A percentile compares a stretch with the other conserved stretches of the same genome.
These are phyloP conservation scores for Crepidotus variabilis DNA, from an alignment of 768 basidiomycete genomes.

Conservation along the genomic window DNA sequence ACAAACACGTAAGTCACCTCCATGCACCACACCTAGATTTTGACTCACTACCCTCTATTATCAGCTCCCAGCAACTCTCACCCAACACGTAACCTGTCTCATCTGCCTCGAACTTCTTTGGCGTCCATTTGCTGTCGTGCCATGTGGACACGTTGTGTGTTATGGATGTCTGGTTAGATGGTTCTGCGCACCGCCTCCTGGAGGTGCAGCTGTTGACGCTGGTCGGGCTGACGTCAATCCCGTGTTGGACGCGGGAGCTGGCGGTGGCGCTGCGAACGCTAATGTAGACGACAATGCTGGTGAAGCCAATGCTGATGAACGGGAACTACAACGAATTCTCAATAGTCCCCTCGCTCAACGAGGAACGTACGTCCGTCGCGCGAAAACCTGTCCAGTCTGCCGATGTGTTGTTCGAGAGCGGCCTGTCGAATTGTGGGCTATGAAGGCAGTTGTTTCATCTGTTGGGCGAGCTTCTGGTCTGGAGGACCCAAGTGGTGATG, in stretches of 20 bases:
- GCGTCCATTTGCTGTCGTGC: not conserved
- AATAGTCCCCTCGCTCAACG: conserved; percentile 38
- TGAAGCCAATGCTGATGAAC: not conserved
- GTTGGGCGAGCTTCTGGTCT: conserved; percentile 19
- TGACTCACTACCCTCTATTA: not conserved
- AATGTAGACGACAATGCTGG: conserved; percentile 15
- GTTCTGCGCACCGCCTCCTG: not conserved
- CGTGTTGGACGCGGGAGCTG: not conserved
- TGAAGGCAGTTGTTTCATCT: conserved; percentile 60
- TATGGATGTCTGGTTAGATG: not conserved
- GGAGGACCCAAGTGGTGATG: conserved; percentile 50
- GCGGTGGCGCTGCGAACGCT: conserved; percentile 38
- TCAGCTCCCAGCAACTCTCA: not conserved
- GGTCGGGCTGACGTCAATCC: not conserved
- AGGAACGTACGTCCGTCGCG: conserved; percentile 45
- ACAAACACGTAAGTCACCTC: not conserved
- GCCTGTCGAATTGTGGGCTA: conserved; percentile 68
- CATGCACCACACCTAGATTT: not conserved
- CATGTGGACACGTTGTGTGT: not conserved
- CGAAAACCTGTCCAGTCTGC: conserved; percentile 75
- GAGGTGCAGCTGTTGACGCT: not conserved
- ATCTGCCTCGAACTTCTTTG: not conserved
- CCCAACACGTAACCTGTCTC: not conserved
- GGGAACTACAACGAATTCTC: conserved; percentile 15
- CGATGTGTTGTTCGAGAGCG: conserved; percentile 55